Evolutionary conservation across 1,284 basidiomycete species (phyloP).

Genomic region (Omphalotus olearius): DNA sequence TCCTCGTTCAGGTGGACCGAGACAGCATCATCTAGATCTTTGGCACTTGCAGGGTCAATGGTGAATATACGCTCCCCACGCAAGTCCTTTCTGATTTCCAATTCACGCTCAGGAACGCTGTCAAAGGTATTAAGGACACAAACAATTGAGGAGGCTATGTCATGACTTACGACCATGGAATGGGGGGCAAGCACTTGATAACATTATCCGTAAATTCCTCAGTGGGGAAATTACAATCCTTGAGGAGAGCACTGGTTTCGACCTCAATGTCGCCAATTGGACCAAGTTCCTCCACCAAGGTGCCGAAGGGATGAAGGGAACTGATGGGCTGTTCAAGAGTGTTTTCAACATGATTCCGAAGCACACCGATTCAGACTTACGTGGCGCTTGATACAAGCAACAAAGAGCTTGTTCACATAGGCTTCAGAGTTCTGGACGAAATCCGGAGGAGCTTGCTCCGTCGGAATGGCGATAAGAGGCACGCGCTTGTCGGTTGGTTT

Average conservation of each 20-base stretch:
- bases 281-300: conserved; percentile 95
- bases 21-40: conserved; percentile 93
- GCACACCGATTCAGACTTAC: conserved; percentile 37
- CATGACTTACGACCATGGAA: conserved; percentile 82
- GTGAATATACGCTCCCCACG: conserved; percentile 86
- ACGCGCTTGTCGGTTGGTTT: conserved; percentile 99
- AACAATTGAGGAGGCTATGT: conserved; percentile 5
- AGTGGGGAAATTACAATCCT: conserved; percentile 97
- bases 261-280: conserved; percentile 98
- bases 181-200: conserved; percentile 92
- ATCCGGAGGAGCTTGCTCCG: conserved; percentile 95
- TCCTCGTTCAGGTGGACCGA: conserved; percentile 88
- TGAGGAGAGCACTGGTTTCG: conserved; percentile 94
- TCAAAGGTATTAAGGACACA: conserved; percentile 11
- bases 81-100: conserved; percentile 84
- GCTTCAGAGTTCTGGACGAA: conserved; percentile 93
- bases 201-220: conserved; percentile 93
- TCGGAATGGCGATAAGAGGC: conserved; percentile 98
- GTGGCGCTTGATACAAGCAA: conserved; percentile 97
- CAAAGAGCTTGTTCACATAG: conserved; percentile 90
- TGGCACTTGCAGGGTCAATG: conserved; percentile 87
- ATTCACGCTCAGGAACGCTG: conserved; percentile 89
- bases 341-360: conserved; percentile 10
- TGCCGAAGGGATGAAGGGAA: conserved; percentile 98
- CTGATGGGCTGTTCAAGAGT: conserved; percentile 67